Percentiles rank a stretch among this genome's conserved stretches.
These are phyloP conservation scores for Helotiales sp. DNA, from an alignment of 2,329 filamentous ascomycete species.

Conservation along the genomic window DNA sequence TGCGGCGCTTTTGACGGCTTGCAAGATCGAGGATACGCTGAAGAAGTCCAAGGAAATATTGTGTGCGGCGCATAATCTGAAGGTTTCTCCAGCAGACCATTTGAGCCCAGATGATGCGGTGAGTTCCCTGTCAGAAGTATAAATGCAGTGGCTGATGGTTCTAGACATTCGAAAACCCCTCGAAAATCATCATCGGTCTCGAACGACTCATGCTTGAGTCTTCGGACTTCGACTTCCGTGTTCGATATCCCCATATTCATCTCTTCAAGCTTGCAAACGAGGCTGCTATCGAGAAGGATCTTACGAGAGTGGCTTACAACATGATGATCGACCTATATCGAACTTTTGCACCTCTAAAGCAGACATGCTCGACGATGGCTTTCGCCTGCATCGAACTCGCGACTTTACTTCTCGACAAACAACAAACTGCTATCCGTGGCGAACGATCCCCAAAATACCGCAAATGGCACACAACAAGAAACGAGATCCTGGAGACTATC, in stretches of 20 bases:
- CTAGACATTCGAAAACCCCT: conserved; percentile 78
- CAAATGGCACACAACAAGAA: conserved; percentile 53
- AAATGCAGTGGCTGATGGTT: not conserved
- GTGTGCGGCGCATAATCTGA: conserved; percentile 87
- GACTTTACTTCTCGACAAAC: conserved; percentile 65
- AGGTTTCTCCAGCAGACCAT: conserved; percentile 64
- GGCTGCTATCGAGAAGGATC: conserved; percentile 52
- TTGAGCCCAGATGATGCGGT: conserved; percentile 83
- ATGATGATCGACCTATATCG: conserved; percentile 90
- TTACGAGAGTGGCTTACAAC: conserved; percentile 74
- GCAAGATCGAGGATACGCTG: conserved; percentile 96
- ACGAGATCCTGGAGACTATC: conserved; percentile 73
- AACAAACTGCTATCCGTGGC: conserved; percentile 55
- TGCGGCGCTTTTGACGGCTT: conserved; percentile 87
- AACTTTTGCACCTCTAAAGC: conserved; percentile 91
- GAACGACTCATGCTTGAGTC: conserved; percentile 93
- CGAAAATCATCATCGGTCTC: conserved; percentile 83
- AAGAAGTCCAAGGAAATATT: conserved; percentile 96
- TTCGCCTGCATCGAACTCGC: conserved; percentile 83
- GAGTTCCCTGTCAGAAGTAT: conserved; percentile 39
- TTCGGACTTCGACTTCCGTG: conserved; percentile 91
- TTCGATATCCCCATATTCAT: conserved; percentile 83
- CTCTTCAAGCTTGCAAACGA: conserved; percentile 75
- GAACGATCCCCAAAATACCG: conserved; percentile 54
- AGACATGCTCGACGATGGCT: conserved; percentile 83